A percentile compares a stretch with the other conserved stretches of the same genome.
These are phyloP conservation scores for Pyrus hybrid DNA, from an alignment of 331 rosid genomes.

Conservation along the genomic window DNA sequence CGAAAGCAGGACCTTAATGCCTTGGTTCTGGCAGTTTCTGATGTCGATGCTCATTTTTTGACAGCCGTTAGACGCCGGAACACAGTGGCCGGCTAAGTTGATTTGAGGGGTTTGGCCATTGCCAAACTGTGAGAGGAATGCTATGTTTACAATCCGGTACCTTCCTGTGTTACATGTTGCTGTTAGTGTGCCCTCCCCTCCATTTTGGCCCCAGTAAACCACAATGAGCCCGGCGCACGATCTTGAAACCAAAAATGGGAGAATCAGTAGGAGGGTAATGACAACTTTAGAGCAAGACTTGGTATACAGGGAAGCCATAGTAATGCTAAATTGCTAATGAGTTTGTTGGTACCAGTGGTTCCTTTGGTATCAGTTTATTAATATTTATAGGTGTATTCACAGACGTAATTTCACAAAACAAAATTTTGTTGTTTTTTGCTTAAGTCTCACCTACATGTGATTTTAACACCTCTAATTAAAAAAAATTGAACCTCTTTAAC, in stretches of 20 bases:
- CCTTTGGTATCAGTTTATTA: too few species aligned
- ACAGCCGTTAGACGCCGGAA: conserved; percentile 4
- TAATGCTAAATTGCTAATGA: neutral
- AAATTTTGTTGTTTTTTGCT: too few species aligned
- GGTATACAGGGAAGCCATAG: neutral
- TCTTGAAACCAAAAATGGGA: neutral
- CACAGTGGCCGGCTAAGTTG: conserved; percentile 26
- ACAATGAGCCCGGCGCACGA: neutral
- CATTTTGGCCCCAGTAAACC: conserved; percentile 30
- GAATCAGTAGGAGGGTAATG: neutral
- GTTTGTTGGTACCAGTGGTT: too few species aligned
- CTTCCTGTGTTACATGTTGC: conserved; percentile 13
- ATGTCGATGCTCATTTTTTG: neutral
- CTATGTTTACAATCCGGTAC: conserved; percentile 15
- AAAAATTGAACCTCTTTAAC: too few species aligned
- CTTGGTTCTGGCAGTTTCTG: conserved; percentile 25
- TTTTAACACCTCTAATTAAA: too few species aligned
- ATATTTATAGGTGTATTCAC: too few species aligned
- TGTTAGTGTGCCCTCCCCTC: conserved; percentile 14
- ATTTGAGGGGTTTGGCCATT: conserved; percentile 7
- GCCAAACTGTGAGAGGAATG: conserved; percentile 16
- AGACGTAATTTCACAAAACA: too few species aligned
- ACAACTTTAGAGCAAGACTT: neutral
- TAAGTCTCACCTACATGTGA: too few species aligned
- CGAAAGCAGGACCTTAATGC: conserved; percentile 41